Evolutionary conservation across 75 land plant species (phyloP).

Genomic region (Pinus albicaulis): DNA sequence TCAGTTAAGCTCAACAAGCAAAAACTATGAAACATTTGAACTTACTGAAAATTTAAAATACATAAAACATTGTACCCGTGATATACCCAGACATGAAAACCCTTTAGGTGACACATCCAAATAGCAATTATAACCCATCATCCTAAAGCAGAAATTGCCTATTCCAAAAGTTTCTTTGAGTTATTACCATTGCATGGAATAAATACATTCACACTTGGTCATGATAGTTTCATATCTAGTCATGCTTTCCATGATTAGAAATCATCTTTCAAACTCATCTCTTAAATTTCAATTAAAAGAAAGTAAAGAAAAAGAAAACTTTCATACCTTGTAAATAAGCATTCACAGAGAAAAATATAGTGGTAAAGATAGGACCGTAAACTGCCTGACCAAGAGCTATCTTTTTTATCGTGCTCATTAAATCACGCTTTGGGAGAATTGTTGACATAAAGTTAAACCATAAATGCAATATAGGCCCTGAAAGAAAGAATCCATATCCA

Average conservation of each 20-base stretch:
- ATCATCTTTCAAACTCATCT: not conserved
- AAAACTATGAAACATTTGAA: no score
- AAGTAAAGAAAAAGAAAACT: not conserved
- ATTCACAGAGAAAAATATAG: conserved; percentile 30
- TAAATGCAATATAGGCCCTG: conserved; percentile 28
- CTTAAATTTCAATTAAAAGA: not conserved
- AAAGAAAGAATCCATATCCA: conserved; percentile 21
- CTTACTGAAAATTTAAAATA: no score
- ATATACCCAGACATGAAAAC: no score
- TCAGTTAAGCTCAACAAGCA: no score
- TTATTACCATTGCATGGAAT: no score
- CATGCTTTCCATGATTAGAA: not conserved
- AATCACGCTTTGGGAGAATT: conserved; percentile 15
- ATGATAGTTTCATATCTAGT: no score
- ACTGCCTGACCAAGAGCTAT: conserved; percentile 21
- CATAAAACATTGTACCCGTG: no score
- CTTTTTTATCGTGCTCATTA: conserved; percentile 22
- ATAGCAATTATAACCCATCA: no score
- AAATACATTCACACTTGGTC: no score
- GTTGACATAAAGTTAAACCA: conserved; percentile 34
- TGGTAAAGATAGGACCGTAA: conserved; percentile 22
- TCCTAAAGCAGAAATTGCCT: no score
- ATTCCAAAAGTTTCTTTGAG: no score
- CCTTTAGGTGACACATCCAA: no score
- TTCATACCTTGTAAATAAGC: conserved; percentile 29